These are phyloP conservation scores for Myxozyma mucilagina DNA, from an alignment of 805 yeast genomes.

Conservation along the genomic window DNA sequence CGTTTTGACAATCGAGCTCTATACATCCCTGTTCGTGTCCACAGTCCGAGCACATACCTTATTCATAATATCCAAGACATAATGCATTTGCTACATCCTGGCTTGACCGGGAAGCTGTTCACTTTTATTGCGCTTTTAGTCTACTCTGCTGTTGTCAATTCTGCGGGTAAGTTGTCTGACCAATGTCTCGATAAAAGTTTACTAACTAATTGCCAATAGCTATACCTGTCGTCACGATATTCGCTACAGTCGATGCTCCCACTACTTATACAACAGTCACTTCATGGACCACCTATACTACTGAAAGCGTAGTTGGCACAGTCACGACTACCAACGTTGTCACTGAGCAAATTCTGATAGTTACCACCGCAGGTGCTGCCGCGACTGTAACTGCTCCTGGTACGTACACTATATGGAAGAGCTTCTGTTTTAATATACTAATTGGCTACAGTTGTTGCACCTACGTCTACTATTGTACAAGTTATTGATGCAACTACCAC, in stretches of 20 bases:
- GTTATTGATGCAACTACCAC: conserved; percentile 2
- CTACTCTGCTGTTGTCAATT: not conserved
- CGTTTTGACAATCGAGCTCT: not conserved
- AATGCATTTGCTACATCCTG: not conserved
- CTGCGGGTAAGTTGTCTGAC: not conserved
- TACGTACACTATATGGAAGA: not conserved
- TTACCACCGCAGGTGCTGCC: not conserved
- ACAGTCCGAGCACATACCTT: not conserved
- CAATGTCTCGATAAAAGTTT: too few relatives aligned
- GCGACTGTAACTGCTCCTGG: conserved; percentile 4
- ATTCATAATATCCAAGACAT: not conserved
- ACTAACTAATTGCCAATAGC: conserved; percentile 6
- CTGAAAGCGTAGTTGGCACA: conserved; percentile 24
- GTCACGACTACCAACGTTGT: conserved; percentile 28
- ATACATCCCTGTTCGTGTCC: not conserved
- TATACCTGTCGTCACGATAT: conserved; percentile 20
- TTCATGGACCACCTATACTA: conserved; percentile 9
- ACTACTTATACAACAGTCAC: conserved; percentile 25
- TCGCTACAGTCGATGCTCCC: conserved; percentile 19
- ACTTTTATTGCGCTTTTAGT: not conserved
- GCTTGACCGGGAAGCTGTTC: not conserved
- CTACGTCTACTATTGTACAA: conserved; percentile 1
- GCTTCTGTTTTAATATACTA: not conserved
- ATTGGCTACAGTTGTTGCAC: not conserved
- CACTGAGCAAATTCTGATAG: conserved; percentile 19